Base-by-base conservation (phyloP, 768 basidiomycete genomes). In the Russula foetens region DNA sequence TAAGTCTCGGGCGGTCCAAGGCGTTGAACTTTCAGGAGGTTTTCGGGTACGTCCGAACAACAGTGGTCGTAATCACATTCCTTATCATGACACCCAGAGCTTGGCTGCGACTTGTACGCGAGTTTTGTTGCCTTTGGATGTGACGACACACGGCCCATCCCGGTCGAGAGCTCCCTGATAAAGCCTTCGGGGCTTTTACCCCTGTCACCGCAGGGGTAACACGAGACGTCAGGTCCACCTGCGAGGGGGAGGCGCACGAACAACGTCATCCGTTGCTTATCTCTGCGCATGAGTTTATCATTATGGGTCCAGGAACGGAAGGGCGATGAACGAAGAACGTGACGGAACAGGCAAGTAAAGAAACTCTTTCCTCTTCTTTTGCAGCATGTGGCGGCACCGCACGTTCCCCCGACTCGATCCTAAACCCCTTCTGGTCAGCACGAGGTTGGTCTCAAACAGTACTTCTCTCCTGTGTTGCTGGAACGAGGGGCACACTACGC, bases 221-320 rank as follows among this genome's bases (percentile, higher is more conserved):
- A 44, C n/a, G 23, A 26, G 48, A 31, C 39, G 47, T 39, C 47
- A 41, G 47, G 35, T 44, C 11, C 48, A 19, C 55, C 26, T 8
- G 24, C 19, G 15, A 21, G 14, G 21, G 21, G 21, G 19, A 24
- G 35, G 35, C 46, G 14, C 9, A 24, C 56, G 12, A 33, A 49
- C 7, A 29, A 57, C 57, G 49, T 58, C 57, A 58, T 58, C 26
- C 43, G 2, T 33, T n/a, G 33, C 57, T 51, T 58, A 58, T 58
- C 57, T 43, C 41, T 44, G 3, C 28, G 5, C 26, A 23, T 29
- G 48, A 29, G 49, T 44, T 24, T 41, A 51, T 58, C 57, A 24
- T 35, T 31, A 58, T 35, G 15, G 41, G 31, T 33, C n/a, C 57
- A 58, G 57, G 57, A 51, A 58, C 48, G 19, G 31, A 4, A 58